Evolutionary conservation across 225 moss, liverwort and hornwort species (phyloP).

Genomic region (Straminergon stramineum): DNA sequence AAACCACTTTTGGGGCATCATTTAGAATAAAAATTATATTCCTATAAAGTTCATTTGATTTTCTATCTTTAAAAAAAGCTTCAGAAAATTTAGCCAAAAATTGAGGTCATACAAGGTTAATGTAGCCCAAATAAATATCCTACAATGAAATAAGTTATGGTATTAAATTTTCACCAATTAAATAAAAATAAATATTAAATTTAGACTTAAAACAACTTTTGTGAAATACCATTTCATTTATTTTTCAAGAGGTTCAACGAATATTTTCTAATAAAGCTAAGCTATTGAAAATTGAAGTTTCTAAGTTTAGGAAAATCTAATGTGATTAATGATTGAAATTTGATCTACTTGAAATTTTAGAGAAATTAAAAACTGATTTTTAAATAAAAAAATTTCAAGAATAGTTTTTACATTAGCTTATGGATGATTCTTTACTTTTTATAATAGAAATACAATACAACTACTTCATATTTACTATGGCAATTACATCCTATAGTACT

Average conservation of each 20-base stretch:
- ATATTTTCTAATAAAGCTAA: not conserved
- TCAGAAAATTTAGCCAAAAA: not conserved
- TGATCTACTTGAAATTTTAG: not conserved
- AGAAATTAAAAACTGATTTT: accelerated
- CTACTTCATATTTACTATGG: not conserved
- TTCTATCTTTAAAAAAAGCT: not conserved
- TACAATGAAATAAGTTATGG: not conserved
- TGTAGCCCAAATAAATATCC: not conserved
- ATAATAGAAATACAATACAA: not conserved
- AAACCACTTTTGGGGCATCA: accelerated
- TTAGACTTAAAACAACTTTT: not conserved
- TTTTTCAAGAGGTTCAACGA: not conserved
- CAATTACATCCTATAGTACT: not conserved
- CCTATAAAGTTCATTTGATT: not conserved
- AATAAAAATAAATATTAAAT: not conserved
- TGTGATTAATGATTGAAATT: not conserved
- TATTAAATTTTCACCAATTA: not conserved
- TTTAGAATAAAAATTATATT: not conserved
- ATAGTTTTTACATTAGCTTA: not conserved
- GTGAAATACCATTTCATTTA: not conserved
- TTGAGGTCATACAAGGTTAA: not conserved
- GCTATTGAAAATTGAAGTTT: not conserved
- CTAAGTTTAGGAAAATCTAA: not conserved
- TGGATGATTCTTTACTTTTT: not conserved
- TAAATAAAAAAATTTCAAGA: not conserved